These are phyloP conservation scores for Pseudophaeomoniella oleicola DNA, from an alignment of 2,329 filamentous ascomycete species.

Conservation along the genomic window DNA sequence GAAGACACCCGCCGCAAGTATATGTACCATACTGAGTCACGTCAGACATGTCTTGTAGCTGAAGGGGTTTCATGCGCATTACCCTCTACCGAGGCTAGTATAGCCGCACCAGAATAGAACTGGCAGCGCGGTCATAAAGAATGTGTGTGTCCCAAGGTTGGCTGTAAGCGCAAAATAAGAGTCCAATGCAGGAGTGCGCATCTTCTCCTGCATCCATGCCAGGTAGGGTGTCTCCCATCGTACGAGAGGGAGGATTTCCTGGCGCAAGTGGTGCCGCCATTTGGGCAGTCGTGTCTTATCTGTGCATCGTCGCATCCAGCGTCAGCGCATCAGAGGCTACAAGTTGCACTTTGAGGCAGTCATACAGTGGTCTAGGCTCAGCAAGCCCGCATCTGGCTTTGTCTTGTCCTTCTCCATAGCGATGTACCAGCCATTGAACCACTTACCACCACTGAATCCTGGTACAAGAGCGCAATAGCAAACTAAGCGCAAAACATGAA, in stretches of 20 bases:
- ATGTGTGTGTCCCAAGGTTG: slow-evolving; percentile 93
- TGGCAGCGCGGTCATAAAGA: slow-evolving; percentile 92
- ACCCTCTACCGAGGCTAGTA: slow-evolving; percentile 74
- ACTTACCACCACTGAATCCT: no score
- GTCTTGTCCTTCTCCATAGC: slow-evolving; percentile 24
- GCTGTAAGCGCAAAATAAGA: slow-evolving; percentile 95
- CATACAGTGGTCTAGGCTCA: slow-evolving; percentile 62
- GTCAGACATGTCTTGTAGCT: slow-evolving; percentile 4
- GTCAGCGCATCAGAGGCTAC: background rate
- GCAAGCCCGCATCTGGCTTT: slow-evolving; percentile 51
- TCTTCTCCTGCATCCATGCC: slow-evolving; percentile 64
- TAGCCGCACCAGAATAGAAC: slow-evolving; percentile 96
- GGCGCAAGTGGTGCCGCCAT: slow-evolving; percentile 81
- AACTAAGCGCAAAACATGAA: no score
- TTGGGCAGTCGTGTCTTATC: slow-evolving; percentile 68
- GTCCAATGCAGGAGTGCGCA: slow-evolving; percentile 75
- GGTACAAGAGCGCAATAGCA: no score
- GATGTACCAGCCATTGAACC: background rate
- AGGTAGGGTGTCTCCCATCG: slow-evolving; percentile 93
- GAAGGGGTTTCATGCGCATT: slow-evolving; percentile 23
- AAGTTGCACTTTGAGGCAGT: slow-evolving; percentile 3
- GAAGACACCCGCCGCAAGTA: slow-evolving; percentile 66
- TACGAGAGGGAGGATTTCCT: slow-evolving; percentile 69
- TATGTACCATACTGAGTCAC: slow-evolving; percentile 42
- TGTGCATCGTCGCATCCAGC: slow-evolving; percentile 21